Base-by-base conservation (phyloP, 805 yeast genomes). In the Cyberlindnera sargentensis region DNA sequence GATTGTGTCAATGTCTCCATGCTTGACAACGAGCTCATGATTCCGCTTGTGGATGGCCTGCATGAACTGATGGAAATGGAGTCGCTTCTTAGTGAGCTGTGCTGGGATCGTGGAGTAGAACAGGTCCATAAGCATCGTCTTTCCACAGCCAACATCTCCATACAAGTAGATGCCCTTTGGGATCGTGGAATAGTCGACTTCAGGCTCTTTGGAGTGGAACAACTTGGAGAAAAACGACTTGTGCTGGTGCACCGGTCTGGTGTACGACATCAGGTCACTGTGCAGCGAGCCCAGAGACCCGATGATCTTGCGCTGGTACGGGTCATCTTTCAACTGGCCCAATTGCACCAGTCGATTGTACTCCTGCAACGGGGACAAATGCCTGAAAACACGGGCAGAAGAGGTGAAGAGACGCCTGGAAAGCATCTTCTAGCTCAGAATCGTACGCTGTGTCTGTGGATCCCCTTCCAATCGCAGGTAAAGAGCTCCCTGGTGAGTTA, bases 131-230 rank as follows among this genome's bases (percentile, higher is more conserved):
- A 93, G 70, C 97, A 93, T 91, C 6, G 99, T 93, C 60, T 93
- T 91, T 4, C 99, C 99, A 64, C 98, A 90, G 2, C 99, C 99
- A 36, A 93, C 99, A 62, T 93, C 98, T 24, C 99, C 99, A 63
- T 86, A 93, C 29, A 93, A 70, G 57, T 93, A 93, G 6, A 93
- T 83, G 4, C 99, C 99, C 51, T 75, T 70, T 2, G 93, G 96
- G 10, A 81, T 70, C 3, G 54, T 55, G 20, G 63, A 63, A 28
- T 64, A 68, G 36, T 57, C 62, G 7, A 35, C 39, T 8, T 6
- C 15, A 8, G 35, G 4, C 7, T 42, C 40, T 30, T 31, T 36
- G 2, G 35, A 47, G 11, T 47, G 43, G 32, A 1, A 63, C 50
- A 27, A 65, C 52, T 11, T 62, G 46, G 43, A 51, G 30, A 45